These are phyloP conservation scores for Acorus calamus DNA, from an alignment of 106 monocot species.

Conservation along the genomic window DNA sequence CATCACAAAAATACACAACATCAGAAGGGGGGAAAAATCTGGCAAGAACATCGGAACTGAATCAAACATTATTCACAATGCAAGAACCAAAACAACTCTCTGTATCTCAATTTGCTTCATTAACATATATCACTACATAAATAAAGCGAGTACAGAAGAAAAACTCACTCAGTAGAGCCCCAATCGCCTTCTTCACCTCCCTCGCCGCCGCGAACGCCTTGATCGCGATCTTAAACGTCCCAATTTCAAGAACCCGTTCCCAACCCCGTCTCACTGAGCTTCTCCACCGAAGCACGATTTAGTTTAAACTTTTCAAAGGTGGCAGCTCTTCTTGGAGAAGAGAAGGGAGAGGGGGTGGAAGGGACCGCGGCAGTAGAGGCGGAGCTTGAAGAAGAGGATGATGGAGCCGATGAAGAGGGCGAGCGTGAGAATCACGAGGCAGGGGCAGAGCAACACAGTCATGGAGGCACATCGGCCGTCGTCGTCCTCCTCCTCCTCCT, in stretches of 20 bases:
- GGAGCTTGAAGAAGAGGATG: conserved; percentile 47
- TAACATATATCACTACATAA: too few species aligned
- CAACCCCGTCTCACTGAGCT: too few species aligned
- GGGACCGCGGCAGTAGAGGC: conserved; percentile 64
- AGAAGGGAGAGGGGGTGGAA: conserved; percentile 32
- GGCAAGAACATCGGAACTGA: too few species aligned
- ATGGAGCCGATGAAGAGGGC: conserved; percentile 35
- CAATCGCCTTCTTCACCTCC: conserved; percentile 79
- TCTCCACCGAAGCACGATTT: conserved; percentile 51
- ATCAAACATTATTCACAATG: too few species aligned
- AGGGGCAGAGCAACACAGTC: conserved; percentile 56
- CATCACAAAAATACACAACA: too few species aligned
- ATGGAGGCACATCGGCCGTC: neutral
- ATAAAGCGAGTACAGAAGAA: too few species aligned
- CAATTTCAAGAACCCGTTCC: too few species aligned
- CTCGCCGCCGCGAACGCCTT: conserved; percentile 60
- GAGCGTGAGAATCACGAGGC: conserved; percentile 35
- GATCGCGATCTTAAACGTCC: conserved; percentile 55
- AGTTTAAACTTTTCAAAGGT: conserved; percentile 40
- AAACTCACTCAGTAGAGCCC: conserved; percentile 18
- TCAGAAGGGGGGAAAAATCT: too few species aligned
- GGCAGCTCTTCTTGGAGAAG: conserved; percentile 31
- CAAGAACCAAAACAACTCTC: too few species aligned
- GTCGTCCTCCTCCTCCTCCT: neutral
- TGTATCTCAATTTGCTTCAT: too few species aligned